Base-by-base conservation (phyloP, 352 stramenopile genomes). In the Phytophthora litchii region DNA sequence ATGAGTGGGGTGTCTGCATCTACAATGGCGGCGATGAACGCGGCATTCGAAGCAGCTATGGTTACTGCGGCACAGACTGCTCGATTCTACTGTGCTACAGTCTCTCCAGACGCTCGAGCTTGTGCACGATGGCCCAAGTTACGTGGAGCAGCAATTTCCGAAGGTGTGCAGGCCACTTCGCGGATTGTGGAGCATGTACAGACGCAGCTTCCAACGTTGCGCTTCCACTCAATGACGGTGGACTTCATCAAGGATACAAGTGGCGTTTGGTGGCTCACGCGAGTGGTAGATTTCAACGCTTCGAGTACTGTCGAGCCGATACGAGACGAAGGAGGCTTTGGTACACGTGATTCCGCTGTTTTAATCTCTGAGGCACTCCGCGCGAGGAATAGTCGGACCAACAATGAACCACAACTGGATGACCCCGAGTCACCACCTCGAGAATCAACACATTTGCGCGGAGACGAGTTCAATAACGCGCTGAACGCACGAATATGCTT, bases 181-280 rank as follows among this genome's bases (percentile, higher is more conserved):
- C 72, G 80, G 0, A 64, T 94, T 38, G 67, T 86, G 3, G 75
- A 88, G n/a, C 85, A 94, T 29, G 72, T 83, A 0, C 76, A 86
- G 20, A 17, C 70, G 1, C 80, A 92, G 16, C 72, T 92, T 1
- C 83, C 81, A 1, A 68, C 61, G 1, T 59, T 94, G n/a, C 68
- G 61, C 23, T 78, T 94, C 37, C 47, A 70, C 4, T 64, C 78
- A 6, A 78, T 94, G 61, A 77, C 69, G 1, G 71, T 63, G 0
- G 85, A 92, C 50, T 92, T 92, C 40, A 83, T 92, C 49, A 89
- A 89, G 27, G 81, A 90, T 53, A 64, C 31, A 1, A 42, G 43
- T 20, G 82, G 80, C 1, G 56, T 56, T 0, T 94, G 86, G 86
- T 94, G 80, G 83, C 76, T 91, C 36, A 82, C 84, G 23, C 70